These are phyloP conservation scores for Aspergillus taichungensis DNA, from an alignment of 495 filamentous ascomycete species.

Conservation along the genomic window DNA sequence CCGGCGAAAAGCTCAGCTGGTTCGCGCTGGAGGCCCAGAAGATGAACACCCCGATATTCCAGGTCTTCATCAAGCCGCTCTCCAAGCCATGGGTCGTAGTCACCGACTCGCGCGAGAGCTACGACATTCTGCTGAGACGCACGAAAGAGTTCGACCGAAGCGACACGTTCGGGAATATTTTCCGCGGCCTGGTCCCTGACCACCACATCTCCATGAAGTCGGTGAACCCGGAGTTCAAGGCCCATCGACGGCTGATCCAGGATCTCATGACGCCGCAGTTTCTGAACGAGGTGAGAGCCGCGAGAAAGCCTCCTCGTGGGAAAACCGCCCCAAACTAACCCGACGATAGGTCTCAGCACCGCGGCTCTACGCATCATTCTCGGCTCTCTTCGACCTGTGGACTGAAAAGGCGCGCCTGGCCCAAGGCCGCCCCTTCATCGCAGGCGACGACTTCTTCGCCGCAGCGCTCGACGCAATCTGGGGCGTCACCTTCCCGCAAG, in stretches of 20 bases:
- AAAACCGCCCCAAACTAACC: too few species aligned
- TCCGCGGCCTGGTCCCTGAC: constrained; percentile 5
- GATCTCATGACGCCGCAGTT: background rate
- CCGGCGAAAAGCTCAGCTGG: too few species aligned
- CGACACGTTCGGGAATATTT: constrained; percentile 7
- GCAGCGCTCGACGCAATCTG: background rate
- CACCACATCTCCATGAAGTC: background rate
- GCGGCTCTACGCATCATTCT: background rate
- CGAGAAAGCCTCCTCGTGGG: too few species aligned
- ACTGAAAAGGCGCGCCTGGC: background rate
- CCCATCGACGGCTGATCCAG: background rate
- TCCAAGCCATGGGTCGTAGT: constrained; percentile 27
- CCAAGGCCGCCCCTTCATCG: background rate
- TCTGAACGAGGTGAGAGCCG: background rate
- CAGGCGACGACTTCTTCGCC: background rate
- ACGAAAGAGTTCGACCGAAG: constrained; percentile 3
- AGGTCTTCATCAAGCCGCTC: constrained; percentile 30
- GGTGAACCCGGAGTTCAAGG: background rate
- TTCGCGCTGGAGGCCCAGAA: too few species aligned
- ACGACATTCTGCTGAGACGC: constrained; percentile 32
- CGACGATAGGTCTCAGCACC: background rate
- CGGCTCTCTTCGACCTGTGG: background rate
- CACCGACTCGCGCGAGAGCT: constrained; percentile 27
- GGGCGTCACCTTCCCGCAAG: background rate
- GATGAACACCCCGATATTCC: constrained; percentile 19